phyloP scores from a whole-genome alignment of 2,329 filamentous ascomycete genomes.

The Hansfordia pulvinata region DNA sequence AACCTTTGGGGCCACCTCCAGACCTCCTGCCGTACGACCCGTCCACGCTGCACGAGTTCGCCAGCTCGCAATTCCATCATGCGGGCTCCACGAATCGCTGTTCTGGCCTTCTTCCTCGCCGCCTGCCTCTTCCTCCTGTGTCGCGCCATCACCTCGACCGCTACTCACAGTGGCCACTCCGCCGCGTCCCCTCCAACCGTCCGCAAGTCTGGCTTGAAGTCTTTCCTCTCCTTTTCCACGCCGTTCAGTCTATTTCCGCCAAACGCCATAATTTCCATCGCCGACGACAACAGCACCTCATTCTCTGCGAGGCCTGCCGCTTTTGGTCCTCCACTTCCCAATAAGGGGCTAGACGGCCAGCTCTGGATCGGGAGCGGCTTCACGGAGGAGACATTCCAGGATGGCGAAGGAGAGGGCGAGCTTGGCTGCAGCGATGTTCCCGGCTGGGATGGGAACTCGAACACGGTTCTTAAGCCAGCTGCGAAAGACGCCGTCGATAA shows the following conservation, averaged over 20 bases:
- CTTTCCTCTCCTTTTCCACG: conserved; percentile 57
- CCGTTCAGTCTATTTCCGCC: conserved; percentile 87
- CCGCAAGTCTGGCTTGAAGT: conserved; percentile 31
- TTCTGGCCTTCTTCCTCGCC: conserved; percentile 38
- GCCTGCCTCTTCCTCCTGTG: conserved; percentile 41
- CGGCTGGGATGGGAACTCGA: conserved; percentile 56
- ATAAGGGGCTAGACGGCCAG: conserved; percentile 69
- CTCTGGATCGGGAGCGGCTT: conserved; percentile 92
- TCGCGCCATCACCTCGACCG: conserved; percentile 32
- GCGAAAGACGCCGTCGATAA: conserved; percentile 17
- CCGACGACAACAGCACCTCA: conserved; percentile 95
- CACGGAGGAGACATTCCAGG: conserved; percentile 58
- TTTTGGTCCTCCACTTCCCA: conserved; percentile 71
- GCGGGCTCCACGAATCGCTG: conserved; percentile 39
- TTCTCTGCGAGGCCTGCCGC: conserved; percentile 88
- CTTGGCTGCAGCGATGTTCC: conserved; percentile 91
- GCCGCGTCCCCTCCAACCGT: conserved; percentile 11
- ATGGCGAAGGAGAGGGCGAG: conserved; percentile 62
- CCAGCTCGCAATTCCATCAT: too few relatives aligned
- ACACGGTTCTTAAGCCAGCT: conserved; percentile 25
- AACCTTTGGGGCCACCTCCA: too few relatives aligned
- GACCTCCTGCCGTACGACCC: neutral
- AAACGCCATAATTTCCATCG: conserved; percentile 89
- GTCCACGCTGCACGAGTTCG: too few relatives aligned
- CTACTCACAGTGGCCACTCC: conserved; percentile 11